Evolutionary conservation across 768 basidiomycete genomes (phyloP), one percentile per base, ranked within the genome.

Genomic region (Naganishia randhawae): DNA sequence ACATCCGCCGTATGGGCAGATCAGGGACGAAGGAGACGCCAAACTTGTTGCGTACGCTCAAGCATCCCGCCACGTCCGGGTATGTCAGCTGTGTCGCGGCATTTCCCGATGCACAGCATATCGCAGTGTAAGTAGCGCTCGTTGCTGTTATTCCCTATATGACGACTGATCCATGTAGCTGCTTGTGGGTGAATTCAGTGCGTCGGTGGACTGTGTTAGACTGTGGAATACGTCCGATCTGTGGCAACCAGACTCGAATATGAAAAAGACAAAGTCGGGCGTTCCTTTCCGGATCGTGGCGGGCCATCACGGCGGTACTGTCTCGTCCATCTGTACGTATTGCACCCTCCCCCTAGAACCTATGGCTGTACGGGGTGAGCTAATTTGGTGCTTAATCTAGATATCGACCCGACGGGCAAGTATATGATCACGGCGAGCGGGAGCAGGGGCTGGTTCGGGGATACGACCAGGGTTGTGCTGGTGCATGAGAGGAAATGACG

Each of bases 211-310:
- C 81, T 95, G 95, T 75, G 85, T 98, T 70, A 85, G 95, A 14
- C 80, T 97, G 42, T 97, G 94, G 94, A 92, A 97, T 73, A 89
- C 90, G 14, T 85, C 87, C 14, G 90, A 92, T 66, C 86, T 87
- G 31, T 85, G 84, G 41, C 88, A 89, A 74, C 78, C 82, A 14
- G 91, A 92, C 71, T 83, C 83, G 19, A 84, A 78, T 55, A 85
- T 86, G 65, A 87, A 84, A 76, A 81, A 82, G 68, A 86, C 63
- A 35, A 69, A 71, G 61, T 75, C 75, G 66, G 86, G 88, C 9
- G 87, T 89, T 19, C 91, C 88, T 65, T 97, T 95, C 84, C 93
- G 92, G 82, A 93, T 97, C 69, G 89, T 97, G 41, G 88, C 92
- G 13, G 95, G 94, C 0, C 95, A 96, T 81, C 91, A 96, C 80